phyloP scores from a whole-genome alignment of 108 stramenopile genomes.

The Nitzschia sp. region DNA sequence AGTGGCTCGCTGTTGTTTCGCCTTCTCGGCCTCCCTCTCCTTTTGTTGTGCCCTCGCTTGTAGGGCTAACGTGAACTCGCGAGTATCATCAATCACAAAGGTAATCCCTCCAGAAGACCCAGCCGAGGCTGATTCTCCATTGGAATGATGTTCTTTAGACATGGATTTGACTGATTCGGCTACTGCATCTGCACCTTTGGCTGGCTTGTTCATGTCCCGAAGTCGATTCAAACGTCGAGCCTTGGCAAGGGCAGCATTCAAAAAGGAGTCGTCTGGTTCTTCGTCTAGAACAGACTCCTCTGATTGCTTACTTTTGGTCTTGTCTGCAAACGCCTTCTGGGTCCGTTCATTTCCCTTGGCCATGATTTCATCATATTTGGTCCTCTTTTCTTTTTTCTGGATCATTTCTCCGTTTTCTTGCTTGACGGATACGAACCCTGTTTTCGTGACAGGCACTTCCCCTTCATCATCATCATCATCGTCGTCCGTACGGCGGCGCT shows the following conservation, averaged over 20 bases:
- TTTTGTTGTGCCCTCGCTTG: conserved; percentile 68
- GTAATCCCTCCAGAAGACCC: conserved; percentile 36
- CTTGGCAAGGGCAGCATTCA: conserved; percentile 89
- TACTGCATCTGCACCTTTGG: conserved; percentile 70
- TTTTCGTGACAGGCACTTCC: background rate
- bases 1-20: conserved; percentile 14
- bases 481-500: conserved; percentile 34
- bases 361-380: conserved; percentile 76
- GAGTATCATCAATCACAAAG: conserved; percentile 81
- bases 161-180: conserved; percentile 52
- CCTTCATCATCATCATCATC: conserved; percentile 47
- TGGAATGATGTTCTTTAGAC: too few species aligned
- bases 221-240: conserved; percentile 79
- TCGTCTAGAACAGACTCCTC: conserved; percentile 35
- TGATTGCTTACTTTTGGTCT: conserved; percentile 2
- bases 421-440: conserved; percentile 6
- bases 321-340: conserved; percentile 47
- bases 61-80: conserved; percentile 83
- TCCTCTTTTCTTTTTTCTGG: conserved; percentile 35
- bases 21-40: conserved; percentile 39
- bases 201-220: conserved; percentile 46
- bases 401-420: background rate
- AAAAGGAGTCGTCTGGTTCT: conserved; percentile 82
- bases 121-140: background rate
- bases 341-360: conserved; percentile 80